Evolutionary conservation across 331 rosid species (phyloP), one percentile per base, ranked within the genome.

Genomic region (Saraca asoca): DNA sequence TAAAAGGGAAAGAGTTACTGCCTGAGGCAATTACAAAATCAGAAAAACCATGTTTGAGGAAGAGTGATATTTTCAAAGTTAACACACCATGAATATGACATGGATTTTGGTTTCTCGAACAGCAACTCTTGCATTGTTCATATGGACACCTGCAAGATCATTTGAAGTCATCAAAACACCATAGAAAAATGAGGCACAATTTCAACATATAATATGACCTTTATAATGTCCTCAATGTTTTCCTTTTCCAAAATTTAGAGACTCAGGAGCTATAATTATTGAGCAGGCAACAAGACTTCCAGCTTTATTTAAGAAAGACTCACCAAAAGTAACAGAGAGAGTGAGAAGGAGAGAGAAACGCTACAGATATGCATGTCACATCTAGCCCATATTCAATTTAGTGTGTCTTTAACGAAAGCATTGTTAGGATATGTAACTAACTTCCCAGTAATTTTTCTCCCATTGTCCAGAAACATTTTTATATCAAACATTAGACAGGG

Each of bases 31-130:
- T 65, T 4, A 35, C 3, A 64, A 33, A 10, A 18, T 34, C 59
- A 18, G 58, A 20, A n/a, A 58, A 66, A 13, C 1, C 15, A 65
- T 12, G 12, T 6, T n/a, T n/a, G n/a, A n/a, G n/a, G n/a, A n/a
- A 18, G 18, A 24, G 43, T 0, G 8, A 19, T 20, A 50, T 46
- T 45, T 52, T 49, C 34, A 24, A 65, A 39, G 13, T 42, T 29
- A 62, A 31, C 86, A 43, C 48, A 90, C 98, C 98, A 11, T 93
- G 98, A 80, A 93, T 93, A 52, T 82, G 83, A 72, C 98, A 93
- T 38, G 97, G 97, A 74, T 93, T 93, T 80, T 93, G 98, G 62
- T 92, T 91, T 73, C 80, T 93, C 2, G 94, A 80, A 70, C 98
- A 93, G 81, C 96, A 93, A 81, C 90, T 90, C 83, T 91, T 91